Base-by-base conservation (phyloP, 805 yeast species). In the Candida wancherniae region DNA sequence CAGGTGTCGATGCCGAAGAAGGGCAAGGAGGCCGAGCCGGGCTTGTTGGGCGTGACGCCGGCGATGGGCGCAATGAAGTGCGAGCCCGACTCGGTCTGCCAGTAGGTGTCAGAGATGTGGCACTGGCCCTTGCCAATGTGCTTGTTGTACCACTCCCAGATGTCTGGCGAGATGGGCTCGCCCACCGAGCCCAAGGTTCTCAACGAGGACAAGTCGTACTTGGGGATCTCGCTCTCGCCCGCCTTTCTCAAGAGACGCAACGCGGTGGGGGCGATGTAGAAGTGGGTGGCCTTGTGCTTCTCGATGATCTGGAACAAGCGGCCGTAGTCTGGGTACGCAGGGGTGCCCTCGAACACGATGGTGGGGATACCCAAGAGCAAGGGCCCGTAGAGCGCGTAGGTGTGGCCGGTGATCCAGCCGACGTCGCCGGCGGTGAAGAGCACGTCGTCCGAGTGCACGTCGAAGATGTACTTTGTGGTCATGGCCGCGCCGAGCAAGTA, bases 351-450 rank as follows among this genome's bases (percentile, higher is more conserved):
- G 53, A 81, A 84, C 20, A 84, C 82, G 26, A 84, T 72, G 13
- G 92, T 77, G 19, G 94, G 77, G 34, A 82, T 77, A 55, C 94
- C 94, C 46, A 73, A 68, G 18, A 73, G 57, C 53, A 84, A 67
- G 22, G 94, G 94, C 34, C 94, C 94, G 55, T 84, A 84, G 28
- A 83, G 74, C 12, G 77, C 87, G 50, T 84, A 84, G 8, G 92
- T 72, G 61, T 84, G 94, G 36, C 94, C 94, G 5, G 94, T 84
- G 50, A 84, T 81, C 94, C 94, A 84, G 50, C 94, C 94, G 32
- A 84, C 81, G 61, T 84, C 94, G 54, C 92, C 94, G 18, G 94
- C 92, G 11, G 92, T 83, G 69, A 84, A 84, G 35, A 84, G 67
- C 9, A 76, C 66, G 53, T 84, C 94, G 36, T 80, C 78, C 24